Conservation (phyloP, 495 filamentous ascomycete genomes). For the Penicillium maclennaniae region DNA sequence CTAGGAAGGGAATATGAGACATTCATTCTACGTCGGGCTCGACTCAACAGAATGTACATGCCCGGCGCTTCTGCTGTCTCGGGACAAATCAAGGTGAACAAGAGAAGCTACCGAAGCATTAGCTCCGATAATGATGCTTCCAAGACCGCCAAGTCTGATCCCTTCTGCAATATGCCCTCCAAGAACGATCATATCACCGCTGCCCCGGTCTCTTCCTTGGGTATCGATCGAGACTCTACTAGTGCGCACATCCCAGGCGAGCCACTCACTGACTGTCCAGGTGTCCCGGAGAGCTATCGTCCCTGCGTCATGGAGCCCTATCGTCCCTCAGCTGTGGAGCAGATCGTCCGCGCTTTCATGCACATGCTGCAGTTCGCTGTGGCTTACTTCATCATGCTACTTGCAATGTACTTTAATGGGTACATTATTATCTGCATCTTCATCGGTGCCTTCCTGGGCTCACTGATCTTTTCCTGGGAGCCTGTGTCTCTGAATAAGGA, state of each 20-base stretch:
- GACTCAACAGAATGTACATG: slow-evolving; percentile 15
- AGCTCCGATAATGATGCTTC: background rate
- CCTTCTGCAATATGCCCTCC: slow-evolving; percentile 1
- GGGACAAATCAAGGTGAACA: background rate
- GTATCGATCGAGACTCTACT: background rate
- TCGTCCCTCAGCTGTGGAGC: slow-evolving; percentile 52
- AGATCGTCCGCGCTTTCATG: slow-evolving; percentile 56
- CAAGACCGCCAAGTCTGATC: background rate
- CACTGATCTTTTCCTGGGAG: slow-evolving; percentile 59
- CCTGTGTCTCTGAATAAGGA: slow-evolving; percentile 13
- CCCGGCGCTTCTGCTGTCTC: slow-evolving; percentile 1
- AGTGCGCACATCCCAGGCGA: background rate
- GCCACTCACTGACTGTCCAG: background rate
- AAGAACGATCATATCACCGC: slow-evolving; percentile 8
- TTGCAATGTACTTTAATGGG: slow-evolving; percentile 65
- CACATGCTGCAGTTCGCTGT: slow-evolving; percentile 66
- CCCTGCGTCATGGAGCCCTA: slow-evolving; percentile 35
- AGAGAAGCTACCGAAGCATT: background rate
- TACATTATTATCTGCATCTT: slow-evolving; percentile 37
- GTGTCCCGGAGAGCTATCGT: slow-evolving; percentile 28
- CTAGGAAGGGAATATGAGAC: slow-evolving; percentile 57
- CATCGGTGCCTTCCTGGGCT: slow-evolving; percentile 58
- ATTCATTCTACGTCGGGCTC: slow-evolving; percentile 47
- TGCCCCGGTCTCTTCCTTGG: background rate
- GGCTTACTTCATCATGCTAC: slow-evolving; percentile 69